Evolutionary conservation across 805 yeast genomes (phyloP), one percentile per base, ranked within the genome.

Genomic region (Martiniozyma abietophila): DNA sequence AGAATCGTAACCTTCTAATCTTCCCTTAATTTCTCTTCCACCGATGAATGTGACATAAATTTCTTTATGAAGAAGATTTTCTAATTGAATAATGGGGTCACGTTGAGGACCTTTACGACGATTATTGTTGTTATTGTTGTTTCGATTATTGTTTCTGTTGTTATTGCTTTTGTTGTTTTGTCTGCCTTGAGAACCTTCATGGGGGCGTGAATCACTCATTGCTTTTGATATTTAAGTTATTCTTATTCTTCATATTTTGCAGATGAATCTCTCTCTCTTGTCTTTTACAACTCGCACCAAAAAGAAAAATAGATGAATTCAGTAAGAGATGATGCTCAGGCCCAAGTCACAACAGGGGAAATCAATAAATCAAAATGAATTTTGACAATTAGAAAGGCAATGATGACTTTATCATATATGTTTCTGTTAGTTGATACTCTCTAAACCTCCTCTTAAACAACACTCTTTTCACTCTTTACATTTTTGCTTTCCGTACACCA

Each of bases 81-180:
- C 71, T 41, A 89, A 64, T 54, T 88, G 86, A 36, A 85, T 64
- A 40, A 88, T 83, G 16, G 95, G 94, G 44, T 88, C 96, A 58
- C 85, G 80, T 64, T 82, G 82, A 18, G 96, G 97, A n/a, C 86
- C 76, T 44, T 78, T 85, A 45, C 64, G 51, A 14, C 32, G 21
- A n/a, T 35, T 37, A 25, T 42, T 39, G 25, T 23, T 34, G 10
- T 22, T 25, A 19, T 24, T 28, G 37, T 12, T 22, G 10, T 11
- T 16, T 15, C 14, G 5, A 20, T 8, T 40, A 23, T 29, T 42
- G 31, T 19, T 26, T 25, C 19, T 41, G 40, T 16, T 37, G 33
- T 23, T 38, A 38, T 16, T 19, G 20, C 20, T 36, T 18, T 6
- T 23, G 32, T 15, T 17, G 20, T 21, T 23, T 15, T 18, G 23